Percentiles rank a stretch among this genome's conserved stretches.
phyloP scores from a whole-genome alignment of 1,284 basidiomycete species.

The Malassezia obtusa region DNA sequence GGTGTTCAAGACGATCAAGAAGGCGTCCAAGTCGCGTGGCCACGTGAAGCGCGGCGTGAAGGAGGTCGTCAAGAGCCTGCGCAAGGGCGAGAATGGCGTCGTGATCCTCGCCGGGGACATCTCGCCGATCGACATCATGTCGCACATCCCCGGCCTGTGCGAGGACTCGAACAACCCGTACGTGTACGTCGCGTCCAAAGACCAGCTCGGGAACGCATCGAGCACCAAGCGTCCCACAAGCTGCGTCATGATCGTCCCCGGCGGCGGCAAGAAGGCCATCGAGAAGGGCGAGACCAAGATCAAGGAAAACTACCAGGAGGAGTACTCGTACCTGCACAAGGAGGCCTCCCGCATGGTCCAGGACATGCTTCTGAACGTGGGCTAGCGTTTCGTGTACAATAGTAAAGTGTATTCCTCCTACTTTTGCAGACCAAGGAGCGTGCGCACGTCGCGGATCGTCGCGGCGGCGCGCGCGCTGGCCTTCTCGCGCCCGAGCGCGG shows the following conservation, averaged over 20 bases:
- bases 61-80: constrained; percentile 46
- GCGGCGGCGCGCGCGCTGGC: constrained; percentile 58
- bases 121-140: constrained; percentile 94
- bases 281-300: constrained; percentile 55
- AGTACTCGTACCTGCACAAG: constrained; percentile 71
- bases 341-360: constrained; percentile 53
- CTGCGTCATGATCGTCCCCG: constrained; percentile 71
- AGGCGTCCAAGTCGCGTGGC: constrained; percentile 44
- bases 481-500: constrained; percentile 57
- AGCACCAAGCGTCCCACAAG: constrained; percentile 96
- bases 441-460: constrained; percentile 63
- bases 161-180: constrained; percentile 94
- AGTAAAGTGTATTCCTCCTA: neutral
- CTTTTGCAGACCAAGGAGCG: constrained; percentile 57
- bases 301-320: constrained; percentile 68
- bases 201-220: constrained; percentile 77
- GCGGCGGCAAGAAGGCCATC: constrained; percentile 58
- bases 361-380: constrained; percentile 7
- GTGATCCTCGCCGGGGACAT: constrained; percentile 93
- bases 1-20: constrained; percentile 47
- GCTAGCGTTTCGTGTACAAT: constrained; percentile 6
- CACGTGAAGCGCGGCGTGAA: constrained; percentile 48
- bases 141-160: constrained; percentile 84
- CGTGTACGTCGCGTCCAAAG: constrained; percentile 56
- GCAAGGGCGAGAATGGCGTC: constrained; percentile 54